Evolutionary conservation across 108 stramenopile species (phyloP), one percentile per base, ranked within the genome.

Genomic region (Cyclotella kingstonii): DNA sequence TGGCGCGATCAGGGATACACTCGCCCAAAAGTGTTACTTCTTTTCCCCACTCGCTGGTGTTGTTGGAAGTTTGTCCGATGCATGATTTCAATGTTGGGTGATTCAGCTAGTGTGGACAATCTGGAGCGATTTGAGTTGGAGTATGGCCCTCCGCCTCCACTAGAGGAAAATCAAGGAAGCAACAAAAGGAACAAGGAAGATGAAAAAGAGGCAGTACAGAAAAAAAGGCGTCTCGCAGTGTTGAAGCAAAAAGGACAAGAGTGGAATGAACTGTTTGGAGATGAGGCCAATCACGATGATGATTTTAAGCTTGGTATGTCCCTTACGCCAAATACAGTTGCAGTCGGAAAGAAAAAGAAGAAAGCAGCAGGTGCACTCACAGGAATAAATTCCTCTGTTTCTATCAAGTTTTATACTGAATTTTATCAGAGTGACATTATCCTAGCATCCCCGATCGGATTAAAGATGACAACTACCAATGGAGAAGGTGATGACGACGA

Each of bases 381-480:
- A 38, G 62, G 34, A 52, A 44, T 14, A 77, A 77, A 26, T 12
- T 31, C 31, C 4, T 42, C 34, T 53, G 80, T 84, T 11, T 52
- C 35, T 14, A 48, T 92, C 30, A 85, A 85, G 43, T 61, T 95
- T 14, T 98, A 87, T 71, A 75, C 85, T 31, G 97, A 96, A 33
- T 98, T 98, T 80, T 95, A 91, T 70, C 82, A 79, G 25, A 95
- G 95, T 59, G 97, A 98, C 61, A 94, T 98, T 17, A 94, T 98
- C 51, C 31, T 96, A 25, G 87, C 94, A 33, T 96, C 95, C 10
- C 95, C 97, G 1, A 63, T 98, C 35, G 95, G 87, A 27, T 72
- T 98, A 42, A 93, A 91, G 55, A 83, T 95, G 63, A 66, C 85
- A 7, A 78, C 68, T 5, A 75, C 82, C n/a, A 84, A 81, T 19